These are phyloP conservation scores for Tylopilus felleus DNA, from an alignment of 768 basidiomycete species.

Conservation along the genomic window DNA sequence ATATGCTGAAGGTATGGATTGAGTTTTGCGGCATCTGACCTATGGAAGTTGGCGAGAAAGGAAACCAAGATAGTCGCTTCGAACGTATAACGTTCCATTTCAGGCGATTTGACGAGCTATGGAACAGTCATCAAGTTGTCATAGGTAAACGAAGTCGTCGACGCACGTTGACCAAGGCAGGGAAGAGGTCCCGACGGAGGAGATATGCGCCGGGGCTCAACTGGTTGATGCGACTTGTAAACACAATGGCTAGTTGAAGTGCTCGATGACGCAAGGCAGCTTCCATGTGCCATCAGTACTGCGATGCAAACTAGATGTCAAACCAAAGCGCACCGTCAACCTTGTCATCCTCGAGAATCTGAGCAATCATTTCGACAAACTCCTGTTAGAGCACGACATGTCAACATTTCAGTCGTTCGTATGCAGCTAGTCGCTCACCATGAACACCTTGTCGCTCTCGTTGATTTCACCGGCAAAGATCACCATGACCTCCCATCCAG, in stretches of 20 bases:
- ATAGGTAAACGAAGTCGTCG: neutral
- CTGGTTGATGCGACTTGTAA: slow-evolving; percentile 56
- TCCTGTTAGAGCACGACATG: slow-evolving; percentile 35
- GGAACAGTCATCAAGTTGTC: neutral
- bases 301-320: neutral
- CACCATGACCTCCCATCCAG: slow-evolving; percentile 75
- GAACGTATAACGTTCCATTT: slow-evolving; percentile 54
- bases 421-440: slow-evolving; percentile 29
- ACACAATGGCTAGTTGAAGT: slow-evolving; percentile 56
- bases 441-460: slow-evolving; percentile 57
- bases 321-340: slow-evolving; percentile 33
- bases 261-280: slow-evolving; percentile 49
- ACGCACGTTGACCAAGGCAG: slow-evolving; percentile 48
- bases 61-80: slow-evolving; percentile 60
- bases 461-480: slow-evolving; percentile 58
- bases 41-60: slow-evolving; percentile 67
- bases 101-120: slow-evolving; percentile 54
- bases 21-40: slow-evolving; percentile 64
- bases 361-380: slow-evolving; percentile 46
- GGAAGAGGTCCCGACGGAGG: slow-evolving; percentile 58
- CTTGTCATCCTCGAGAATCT: slow-evolving; percentile 42
- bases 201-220: slow-evolving; percentile 73
- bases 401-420: neutral
- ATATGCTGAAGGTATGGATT: slow-evolving; percentile 63
- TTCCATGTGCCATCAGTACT: slow-evolving; percentile 22